These are phyloP conservation scores for Ascochyta koolunga DNA, from an alignment of 2,329 filamentous ascomycete species.

Conservation along the genomic window DNA sequence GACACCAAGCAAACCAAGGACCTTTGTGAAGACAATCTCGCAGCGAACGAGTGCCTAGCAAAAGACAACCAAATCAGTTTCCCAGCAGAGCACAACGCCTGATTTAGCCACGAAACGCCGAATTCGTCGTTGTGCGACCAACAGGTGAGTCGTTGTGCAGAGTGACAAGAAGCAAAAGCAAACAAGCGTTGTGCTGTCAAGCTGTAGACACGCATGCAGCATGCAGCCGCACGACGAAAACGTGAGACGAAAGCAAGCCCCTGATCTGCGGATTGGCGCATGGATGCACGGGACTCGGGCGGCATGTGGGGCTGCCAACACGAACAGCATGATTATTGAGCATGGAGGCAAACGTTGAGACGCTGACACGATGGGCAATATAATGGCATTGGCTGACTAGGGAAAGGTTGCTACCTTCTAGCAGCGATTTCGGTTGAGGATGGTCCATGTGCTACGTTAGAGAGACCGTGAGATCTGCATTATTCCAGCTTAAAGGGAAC, in stretches of 20 bases:
- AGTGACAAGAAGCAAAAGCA: neutral
- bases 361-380: neutral
- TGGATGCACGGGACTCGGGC: slow-evolving; percentile 3
- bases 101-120: no score
- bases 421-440: neutral
- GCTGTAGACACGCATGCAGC: neutral
- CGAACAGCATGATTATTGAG: neutral
- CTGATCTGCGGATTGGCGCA: slow-evolving; percentile 11
- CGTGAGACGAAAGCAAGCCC: slow-evolving; percentile 3
- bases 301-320: slow-evolving; percentile 4
- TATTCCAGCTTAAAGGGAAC: neutral
- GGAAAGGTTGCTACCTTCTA: neutral
- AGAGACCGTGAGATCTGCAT: neutral
- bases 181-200: neutral
- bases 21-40: neutral
- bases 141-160: neutral
- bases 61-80: no score
- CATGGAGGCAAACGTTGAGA: slow-evolving; percentile 13
- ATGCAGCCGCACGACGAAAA: slow-evolving; percentile 12
- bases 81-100: no score
- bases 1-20: neutral
- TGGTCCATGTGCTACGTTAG: neutral
- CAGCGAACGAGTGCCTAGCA: neutral
- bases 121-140: no score
- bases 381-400: neutral